Conservation (phyloP, 1,284 basidiomycete genomes). For the Athelia psychrophila region DNA sequence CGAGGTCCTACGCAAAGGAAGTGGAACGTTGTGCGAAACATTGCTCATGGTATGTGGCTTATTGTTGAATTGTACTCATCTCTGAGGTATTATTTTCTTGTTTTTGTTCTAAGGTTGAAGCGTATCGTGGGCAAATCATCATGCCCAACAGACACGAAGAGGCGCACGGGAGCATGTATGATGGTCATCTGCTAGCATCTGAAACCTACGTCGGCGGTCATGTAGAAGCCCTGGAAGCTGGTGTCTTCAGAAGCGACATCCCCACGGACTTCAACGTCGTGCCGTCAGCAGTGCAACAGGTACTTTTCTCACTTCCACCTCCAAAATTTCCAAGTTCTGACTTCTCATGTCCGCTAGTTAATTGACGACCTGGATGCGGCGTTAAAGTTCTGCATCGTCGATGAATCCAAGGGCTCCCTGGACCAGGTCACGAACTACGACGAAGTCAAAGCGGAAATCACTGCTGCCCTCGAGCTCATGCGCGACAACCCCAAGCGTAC, state of each 20-base stretch:
- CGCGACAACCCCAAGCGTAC: constrained; percentile 88
- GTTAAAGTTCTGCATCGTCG: constrained; percentile 84
- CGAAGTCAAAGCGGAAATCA: constrained; percentile 84
- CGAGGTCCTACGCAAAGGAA: constrained; percentile 95
- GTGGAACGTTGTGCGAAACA: constrained; percentile 96
- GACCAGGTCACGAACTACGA: constrained; percentile 95
- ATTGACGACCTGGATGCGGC: constrained; percentile 95
- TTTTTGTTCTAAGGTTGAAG: constrained; percentile 75
- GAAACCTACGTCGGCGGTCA: constrained; percentile 99
- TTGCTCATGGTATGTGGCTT: constrained; percentile 80
- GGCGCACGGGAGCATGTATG: constrained; percentile 88
- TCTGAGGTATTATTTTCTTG: not conserved
- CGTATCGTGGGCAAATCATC: constrained; percentile 88
- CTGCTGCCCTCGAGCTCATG: constrained; percentile 79
- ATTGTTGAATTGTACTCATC: constrained; percentile 6
- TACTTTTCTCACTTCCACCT: constrained; percentile 31
- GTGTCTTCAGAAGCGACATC: constrained; percentile 97
- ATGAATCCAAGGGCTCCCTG: constrained; percentile 82
- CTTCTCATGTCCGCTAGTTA: constrained; percentile 50
- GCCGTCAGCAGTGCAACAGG: constrained; percentile 84
- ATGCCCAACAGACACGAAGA: constrained; percentile 99
- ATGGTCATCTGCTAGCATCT: constrained; percentile 93
- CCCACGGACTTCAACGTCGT: constrained; percentile 94
- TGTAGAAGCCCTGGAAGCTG: constrained; percentile 97
- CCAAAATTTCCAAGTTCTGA: not conserved